Evolutionary conservation across 192 early-diverging fungal genomes (phyloP).

Genomic region (Backusella tarrabulga): DNA sequence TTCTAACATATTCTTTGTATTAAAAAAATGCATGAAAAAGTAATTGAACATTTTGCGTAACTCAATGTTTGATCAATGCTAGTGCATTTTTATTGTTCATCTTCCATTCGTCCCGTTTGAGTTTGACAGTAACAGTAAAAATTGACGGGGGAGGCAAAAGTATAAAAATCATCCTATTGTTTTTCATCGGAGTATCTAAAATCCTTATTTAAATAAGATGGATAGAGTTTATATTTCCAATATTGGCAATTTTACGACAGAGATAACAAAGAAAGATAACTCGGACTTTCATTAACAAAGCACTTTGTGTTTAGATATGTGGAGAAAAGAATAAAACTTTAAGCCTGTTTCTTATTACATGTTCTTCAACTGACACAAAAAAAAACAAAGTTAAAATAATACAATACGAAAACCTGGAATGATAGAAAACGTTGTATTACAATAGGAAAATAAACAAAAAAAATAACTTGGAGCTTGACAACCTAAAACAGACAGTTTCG

Average conservation of each 20-base stretch:
- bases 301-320: background rate
- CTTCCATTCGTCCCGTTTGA: background rate
- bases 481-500: background rate
- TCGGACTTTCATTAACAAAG: background rate
- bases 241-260: background rate
- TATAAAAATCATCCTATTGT: conserved; percentile 1
- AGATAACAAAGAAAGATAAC: background rate
- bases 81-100: background rate
- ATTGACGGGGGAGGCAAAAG: background rate
- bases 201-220: background rate
- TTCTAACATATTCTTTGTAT: background rate
- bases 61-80: background rate
- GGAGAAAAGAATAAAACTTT: background rate
- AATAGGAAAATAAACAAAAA: background rate
- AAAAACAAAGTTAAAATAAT: background rate
- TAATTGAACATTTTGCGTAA: background rate
- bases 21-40: background rate
- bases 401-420: background rate
- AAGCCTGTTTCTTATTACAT: background rate
- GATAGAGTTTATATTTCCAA: background rate
- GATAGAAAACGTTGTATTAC: background rate
- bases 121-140: background rate
- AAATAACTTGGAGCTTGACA: background rate
- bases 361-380: background rate
- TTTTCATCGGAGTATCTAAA: background rate